Evolutionary conservation across 768 basidiomycete genomes (phyloP), one percentile per base, ranked within the genome.

Genomic region (Suillus subalutaceus): DNA sequence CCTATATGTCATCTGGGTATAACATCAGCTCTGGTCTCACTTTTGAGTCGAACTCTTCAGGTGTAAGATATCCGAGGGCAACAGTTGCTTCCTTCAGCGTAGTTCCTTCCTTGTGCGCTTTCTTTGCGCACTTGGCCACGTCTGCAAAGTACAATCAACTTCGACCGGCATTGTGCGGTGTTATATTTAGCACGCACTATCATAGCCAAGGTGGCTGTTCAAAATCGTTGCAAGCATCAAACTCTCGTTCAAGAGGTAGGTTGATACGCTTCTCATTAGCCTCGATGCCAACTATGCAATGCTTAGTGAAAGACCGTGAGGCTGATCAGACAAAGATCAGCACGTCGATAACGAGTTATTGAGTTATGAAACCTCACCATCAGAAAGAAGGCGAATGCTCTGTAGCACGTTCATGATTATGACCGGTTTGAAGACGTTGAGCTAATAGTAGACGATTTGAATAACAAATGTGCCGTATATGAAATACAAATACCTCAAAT

Each of bases 371-470:
- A 4, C 73, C 85, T 66, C 72, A 89, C 97, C 97, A 78, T 99
- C 97, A 67, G 93, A 88, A 62, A 99, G 83, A 63, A 99, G 82
- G 26, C 97, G 90, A 73, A 99, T 96, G 77, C 94, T 96, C 79
- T 97, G 96, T 63, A 99, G 82, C 38, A 99, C 92, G 79, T 97
- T 99, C 84, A 96, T 97, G 80, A 97, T 97, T 72, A 99, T 92
- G 67, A 99, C 95, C 56, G 97, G 97, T 82, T 99, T 99, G 85
- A 98, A 99, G 18, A 99, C 97, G 79, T 99, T 99, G 74, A 99
- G 81, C 94, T 96, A 57, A 38, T 43, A 65, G 59, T 57, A 63
- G 43, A 64, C 68, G 7, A 60, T 68, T 32, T 65, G 44, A 63
- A 63, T 30, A 57, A 60, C 10, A 48, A 62, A 66, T n/a, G 58